phyloP scores from a whole-genome alignment of 352 stramenopile genomes.

The Globisporangium parvum region DNA sequence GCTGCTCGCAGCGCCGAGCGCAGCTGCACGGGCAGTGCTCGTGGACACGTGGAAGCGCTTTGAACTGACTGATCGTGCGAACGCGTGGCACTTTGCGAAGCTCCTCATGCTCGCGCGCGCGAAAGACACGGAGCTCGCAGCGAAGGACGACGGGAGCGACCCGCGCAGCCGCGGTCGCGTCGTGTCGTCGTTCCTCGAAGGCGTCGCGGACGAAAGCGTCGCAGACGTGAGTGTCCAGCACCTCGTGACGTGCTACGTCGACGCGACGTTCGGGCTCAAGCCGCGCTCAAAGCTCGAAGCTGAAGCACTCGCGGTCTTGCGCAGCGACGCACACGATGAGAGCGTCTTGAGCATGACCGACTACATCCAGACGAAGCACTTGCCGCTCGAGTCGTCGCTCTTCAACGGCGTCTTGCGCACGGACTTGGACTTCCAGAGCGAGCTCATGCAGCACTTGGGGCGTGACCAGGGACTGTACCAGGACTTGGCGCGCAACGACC shows the following conservation, averaged over 20 bases:
- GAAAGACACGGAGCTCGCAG: conserved; percentile 27
- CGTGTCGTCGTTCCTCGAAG: conserved; percentile 47
- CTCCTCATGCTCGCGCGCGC: conserved; percentile 58
- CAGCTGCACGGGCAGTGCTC: conserved; percentile 28
- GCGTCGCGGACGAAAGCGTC: conserved; percentile 35
- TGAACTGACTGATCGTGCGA: conserved; percentile 37
- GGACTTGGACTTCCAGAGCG: conserved; percentile 56
- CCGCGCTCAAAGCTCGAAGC: conserved; percentile 29
- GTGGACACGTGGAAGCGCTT: conserved; percentile 38
- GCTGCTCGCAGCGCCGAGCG: conserved; percentile 42
- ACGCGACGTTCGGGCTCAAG: conserved; percentile 37
- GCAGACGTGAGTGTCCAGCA: conserved; percentile 35
- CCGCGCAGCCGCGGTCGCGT: conserved; percentile 16
- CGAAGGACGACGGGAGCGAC: conserved; percentile 6
- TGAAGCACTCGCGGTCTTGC: conserved; percentile 39
- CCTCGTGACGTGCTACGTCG: conserved; percentile 60
- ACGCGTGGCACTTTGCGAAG: conserved; percentile 75
- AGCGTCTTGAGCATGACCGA: conserved; percentile 71
- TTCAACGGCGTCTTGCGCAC: conserved; percentile 85
- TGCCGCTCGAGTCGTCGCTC: conserved; percentile 64
- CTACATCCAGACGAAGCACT: conserved; percentile 70
- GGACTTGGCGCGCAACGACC: conserved; percentile 43
- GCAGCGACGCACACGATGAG: conserved; percentile 41
- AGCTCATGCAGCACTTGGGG: conserved; percentile 73
- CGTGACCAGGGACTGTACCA: conserved; percentile 79